Base-by-base conservation (phyloP, 805 yeast species). In the Metschnikowia lachancei region DNA sequence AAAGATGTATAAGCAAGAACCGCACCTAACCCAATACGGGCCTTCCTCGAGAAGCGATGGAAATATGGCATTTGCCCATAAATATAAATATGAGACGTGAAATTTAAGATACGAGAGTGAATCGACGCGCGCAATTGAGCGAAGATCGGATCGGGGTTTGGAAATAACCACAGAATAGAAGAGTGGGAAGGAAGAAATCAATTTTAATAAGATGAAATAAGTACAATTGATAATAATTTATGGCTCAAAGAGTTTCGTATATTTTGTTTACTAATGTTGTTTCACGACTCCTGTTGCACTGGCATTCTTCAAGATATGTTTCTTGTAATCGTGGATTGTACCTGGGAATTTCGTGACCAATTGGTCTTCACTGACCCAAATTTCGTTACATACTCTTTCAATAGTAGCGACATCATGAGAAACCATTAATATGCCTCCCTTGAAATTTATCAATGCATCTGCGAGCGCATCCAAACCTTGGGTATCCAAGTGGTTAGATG, bases 401-500 rank as follows among this genome's bases (percentile, higher is more conserved):
- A 94, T 94, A 62, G 92, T 86, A 24, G 90, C 75, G 36, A 94
- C 97, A 75, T 94, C 99, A 77, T 94, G 99, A 42, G 96, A 87
- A 49, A 94, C 99, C 97, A 94, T 90, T 57, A 94, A 76, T 20
- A 94, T 86, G 66, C 99, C 99, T 63, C 99, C 99, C 61, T 88
- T 80, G 77, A 91, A 94, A 51, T 80, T 82, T 52, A 78, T 82
- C 63, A 94, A 75, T 1, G 98, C 98, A 36, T 86, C 95, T 8
- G 94, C 83, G 50, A 94, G 77, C 0, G 99, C 99, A 66, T 94
- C 99, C 60, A 94, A 75, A 79, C 97, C 99, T 30, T 95, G 85
- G 8, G 97, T 92, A 85, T 94, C 99, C 78, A 94, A 81, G 70
- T 94, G 99, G 71, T 94, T 94, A 6, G 97, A 87, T 68, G 99